Evolutionary conservation across 345 rosid genomes (phyloP), one percentile per base, ranked within the genome.

Genomic region (Gossypium anomalum): DNA sequence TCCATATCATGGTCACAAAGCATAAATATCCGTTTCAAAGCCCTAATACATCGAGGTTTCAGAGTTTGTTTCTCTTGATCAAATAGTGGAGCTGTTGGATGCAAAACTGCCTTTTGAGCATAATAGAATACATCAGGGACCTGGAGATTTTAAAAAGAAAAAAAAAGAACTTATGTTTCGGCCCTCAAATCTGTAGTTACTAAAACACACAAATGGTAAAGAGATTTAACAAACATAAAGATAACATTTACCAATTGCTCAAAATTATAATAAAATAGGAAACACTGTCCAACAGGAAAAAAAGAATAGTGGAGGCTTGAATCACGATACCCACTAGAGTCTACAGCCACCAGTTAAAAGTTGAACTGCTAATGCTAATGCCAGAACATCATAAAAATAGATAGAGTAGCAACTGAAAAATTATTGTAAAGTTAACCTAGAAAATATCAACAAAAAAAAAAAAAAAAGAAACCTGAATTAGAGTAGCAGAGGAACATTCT

Each of bases 91-190:
- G 85, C 80, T 75, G 86, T 87, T 44, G 97, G 97, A 79, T 92
- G 93, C 80, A 92, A 92, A 16, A 92, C 95, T 47, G 97, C 95
- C 72, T 83, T 92, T 75, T 85, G 87, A 71, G 97, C 93, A 82
- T 82, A 90, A 81, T 84, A 90, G 86, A 92, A 92, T 73, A 87
- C 95, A 43, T 92, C 97, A 71, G 95, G 97, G 66, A 88, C 93
- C 97, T 92, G 80, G 66, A 80, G 81, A 62, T 22, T 7, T 1
- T 1, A 49, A 48, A 19, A 34, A 58, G 34, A 57, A 16, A 19
- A 41, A 67, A 48, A 48, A 57, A 1, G 25, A 1, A 48, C 7
- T 74, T 67, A 74, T 4, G 53, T 66, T 55, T n/a, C 27, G 9
- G 41, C 20, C 25, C 62, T 20, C 49, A 34, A 43, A 72, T 72